A percentile compares a stretch with the other conserved stretches of the same genome.
Evolutionary conservation across 305 asterid species (phyloP).

Genomic region (Solanum hybrid): DNA sequence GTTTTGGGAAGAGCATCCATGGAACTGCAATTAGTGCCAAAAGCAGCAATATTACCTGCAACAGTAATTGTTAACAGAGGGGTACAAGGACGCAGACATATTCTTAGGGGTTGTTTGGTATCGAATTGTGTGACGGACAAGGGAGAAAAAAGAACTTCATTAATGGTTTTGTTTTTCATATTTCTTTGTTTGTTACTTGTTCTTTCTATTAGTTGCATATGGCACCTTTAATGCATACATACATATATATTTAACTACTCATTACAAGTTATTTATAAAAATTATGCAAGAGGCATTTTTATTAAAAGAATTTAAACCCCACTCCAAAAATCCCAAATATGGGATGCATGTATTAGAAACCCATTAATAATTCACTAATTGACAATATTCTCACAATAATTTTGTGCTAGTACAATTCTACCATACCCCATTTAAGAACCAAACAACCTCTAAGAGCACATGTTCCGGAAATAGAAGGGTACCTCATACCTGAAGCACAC

Average conservation of each 20-base stretch:
- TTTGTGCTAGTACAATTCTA: neutral
- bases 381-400: neutral
- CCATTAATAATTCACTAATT: neutral
- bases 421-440: neutral
- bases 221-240: neutral
- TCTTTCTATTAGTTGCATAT: neutral
- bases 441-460: constrained; percentile 6
- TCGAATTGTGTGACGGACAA: neutral
- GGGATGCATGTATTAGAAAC: neutral
- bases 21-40: constrained; percentile 88
- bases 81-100: neutral
- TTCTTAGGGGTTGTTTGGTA: constrained; percentile 3
- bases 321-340: neutral
- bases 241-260: neutral
- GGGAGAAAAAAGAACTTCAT: neutral
- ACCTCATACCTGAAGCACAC: constrained; percentile 65
- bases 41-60: constrained; percentile 74
- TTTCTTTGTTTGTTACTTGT: neutral
- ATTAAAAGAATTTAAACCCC: neutral
- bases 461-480: neutral
- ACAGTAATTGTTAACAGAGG: constrained; percentile 4
- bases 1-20: constrained; percentile 99
- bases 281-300: neutral
- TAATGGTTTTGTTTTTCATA: neutral
- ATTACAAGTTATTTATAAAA: neutral